Evolutionary conservation across 2,329 filamentous ascomycete genomes (phyloP).

Genomic region (Fusarium metavorans): DNA sequence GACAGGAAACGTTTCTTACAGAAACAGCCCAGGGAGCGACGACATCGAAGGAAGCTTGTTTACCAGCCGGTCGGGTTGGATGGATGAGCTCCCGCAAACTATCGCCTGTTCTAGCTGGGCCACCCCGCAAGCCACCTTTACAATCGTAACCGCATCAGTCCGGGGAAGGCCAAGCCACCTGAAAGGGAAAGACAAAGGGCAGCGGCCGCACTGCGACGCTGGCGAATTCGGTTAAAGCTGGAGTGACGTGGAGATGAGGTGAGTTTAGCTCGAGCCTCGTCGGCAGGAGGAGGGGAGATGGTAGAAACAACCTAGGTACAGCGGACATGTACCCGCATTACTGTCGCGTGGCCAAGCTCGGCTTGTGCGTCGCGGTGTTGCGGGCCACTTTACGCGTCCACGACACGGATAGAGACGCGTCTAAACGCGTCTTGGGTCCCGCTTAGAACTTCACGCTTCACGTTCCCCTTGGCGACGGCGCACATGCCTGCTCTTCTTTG

Average conservation of each 20-base stretch:
- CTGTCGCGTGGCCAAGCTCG: conserved; percentile 9
- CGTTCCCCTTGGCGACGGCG: conserved; percentile 38
- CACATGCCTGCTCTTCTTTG: conserved; percentile 25
- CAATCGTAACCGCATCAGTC: not conserved
- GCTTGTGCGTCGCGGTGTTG: conserved; percentile 1
- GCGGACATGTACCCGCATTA: not conserved
- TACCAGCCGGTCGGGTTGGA: not conserved
- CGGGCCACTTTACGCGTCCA: conserved; percentile 20
- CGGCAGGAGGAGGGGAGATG: not conserved
- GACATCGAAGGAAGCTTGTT: not conserved
- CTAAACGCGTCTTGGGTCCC: conserved; percentile 8
- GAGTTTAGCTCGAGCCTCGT: not conserved
- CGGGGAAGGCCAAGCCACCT: conserved; percentile 10
- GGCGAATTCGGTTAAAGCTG: not conserved
- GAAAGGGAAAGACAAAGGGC: not conserved
- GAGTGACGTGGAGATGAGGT: conserved; percentile 20
- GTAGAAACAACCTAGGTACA: not conserved
- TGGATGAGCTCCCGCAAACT: not conserved
- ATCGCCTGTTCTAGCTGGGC: not conserved
- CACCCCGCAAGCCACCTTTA: conserved; percentile 2
- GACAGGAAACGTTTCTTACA: conserved; percentile 2
- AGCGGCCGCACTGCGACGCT: conserved; percentile 5
- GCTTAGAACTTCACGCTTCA: conserved; percentile 8
- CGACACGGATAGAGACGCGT: conserved; percentile 3
- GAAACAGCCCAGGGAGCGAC: not conserved